Base-by-base conservation (phyloP, 1,284 basidiomycete genomes). In the Rhodofomes roseus region DNA sequence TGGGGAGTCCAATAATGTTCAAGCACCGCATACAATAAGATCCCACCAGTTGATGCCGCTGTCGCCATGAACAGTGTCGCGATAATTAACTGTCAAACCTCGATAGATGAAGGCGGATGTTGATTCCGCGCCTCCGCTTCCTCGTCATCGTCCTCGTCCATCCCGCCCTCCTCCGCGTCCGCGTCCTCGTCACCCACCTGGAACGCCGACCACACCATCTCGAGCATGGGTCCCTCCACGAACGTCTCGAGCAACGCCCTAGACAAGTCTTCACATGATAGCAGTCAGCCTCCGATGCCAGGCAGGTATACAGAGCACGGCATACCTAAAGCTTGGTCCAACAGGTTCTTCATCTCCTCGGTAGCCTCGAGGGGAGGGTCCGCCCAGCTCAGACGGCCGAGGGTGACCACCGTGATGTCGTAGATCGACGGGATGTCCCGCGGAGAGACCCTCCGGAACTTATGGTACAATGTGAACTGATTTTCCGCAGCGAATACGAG, bases 381-480 rank as follows among this genome's bases (percentile, higher is more conserved):
- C 2, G 86, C 86, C 64, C 86, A 94, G 57, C 86, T 85, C 57
- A 95, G 77, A 58, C 87, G 77, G 29, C 92, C 90, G 56, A 95
- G 81, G 4, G 86, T 83, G 9, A 92, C 84, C 37, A 88, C 83
- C 67, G 93, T 93, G 65, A 87, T 79, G 66, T 94, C 87, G n/a
- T 79, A 79, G n/a, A 91, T 71, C 22, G 89, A 90, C 50, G 76
- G 74, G 31, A 80, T 78, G 53, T 75, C 72, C 7, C 78, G 77
- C 8, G 82, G 79, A 37, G 77, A 73, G 56, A 82, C 50, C 34
- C 31, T 18, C 20, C 31, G 78, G 31, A 91, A 76, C 68, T 82
- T 82, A 37, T 80, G 76, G 23, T 81, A 79, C 51, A 90, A 71
- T 66, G 82, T 80, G 53, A 81, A 70, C 12, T 72, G 70, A 29